phyloP scores from a whole-genome alignment of 108 stramenopile species.

The Skeletonema potamos region DNA sequence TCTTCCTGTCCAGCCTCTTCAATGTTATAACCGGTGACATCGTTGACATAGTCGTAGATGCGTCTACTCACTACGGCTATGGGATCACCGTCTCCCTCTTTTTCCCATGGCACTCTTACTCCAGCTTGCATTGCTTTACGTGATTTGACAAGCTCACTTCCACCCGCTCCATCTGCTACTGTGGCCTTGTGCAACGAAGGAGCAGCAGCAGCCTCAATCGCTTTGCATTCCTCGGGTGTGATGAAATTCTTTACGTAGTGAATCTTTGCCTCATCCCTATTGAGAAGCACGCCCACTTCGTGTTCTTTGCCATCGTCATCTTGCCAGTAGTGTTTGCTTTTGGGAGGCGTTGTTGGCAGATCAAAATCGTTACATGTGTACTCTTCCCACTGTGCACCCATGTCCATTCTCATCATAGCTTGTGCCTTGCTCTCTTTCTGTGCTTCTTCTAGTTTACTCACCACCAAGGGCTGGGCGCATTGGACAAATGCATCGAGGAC shows the following conservation, averaged over 20 bases:
- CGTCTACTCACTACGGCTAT: constrained; percentile 63
- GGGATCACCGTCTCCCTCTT: constrained; percentile 62
- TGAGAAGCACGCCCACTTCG: constrained; percentile 47
- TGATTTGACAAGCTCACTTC: constrained; percentile 55
- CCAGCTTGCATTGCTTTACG: constrained; percentile 87
- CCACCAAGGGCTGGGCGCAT: constrained; percentile 38
- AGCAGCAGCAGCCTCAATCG: constrained; percentile 60
- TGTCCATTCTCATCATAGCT: constrained; percentile 35
- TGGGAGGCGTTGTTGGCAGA: constrained; percentile 48
- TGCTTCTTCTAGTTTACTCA: constrained; percentile 27
- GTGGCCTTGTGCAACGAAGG: constrained; percentile 72
- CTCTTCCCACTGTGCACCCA: constrained; percentile 64
- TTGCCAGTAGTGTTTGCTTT: constrained; percentile 33
- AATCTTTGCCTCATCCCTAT: constrained; percentile 73
- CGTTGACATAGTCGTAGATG: constrained; percentile 75
- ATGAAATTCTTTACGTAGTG: constrained; percentile 81
- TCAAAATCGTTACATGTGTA: constrained; percentile 73
- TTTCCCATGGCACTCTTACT: constrained; percentile 72
- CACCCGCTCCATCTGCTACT: constrained; percentile 84
- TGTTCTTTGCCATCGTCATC: constrained; percentile 23
- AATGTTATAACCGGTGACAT: constrained; percentile 66
- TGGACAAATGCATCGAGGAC: constrained; percentile 23
- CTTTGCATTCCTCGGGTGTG: constrained; percentile 75
- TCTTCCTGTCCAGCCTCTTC: constrained; percentile 79
- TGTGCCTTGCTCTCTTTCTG: constrained; percentile 69